These are phyloP conservation scores for Bryum argenteum DNA, from an alignment of 225 moss, liverwort and hornwort species.

Conservation along the genomic window DNA sequence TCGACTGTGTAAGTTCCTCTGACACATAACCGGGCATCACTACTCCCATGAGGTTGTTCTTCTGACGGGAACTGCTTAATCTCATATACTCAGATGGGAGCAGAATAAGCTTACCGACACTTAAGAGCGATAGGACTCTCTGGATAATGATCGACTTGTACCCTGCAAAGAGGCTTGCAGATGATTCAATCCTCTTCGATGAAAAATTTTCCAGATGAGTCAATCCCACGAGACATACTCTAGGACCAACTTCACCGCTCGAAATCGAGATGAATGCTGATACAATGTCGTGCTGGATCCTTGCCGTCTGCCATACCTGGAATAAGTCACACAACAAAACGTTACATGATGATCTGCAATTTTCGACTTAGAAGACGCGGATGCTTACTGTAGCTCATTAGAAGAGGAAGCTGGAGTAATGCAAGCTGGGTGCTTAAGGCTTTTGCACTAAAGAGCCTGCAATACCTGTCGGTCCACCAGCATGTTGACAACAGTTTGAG, in stretches of 20 bases:
- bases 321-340: background rate
- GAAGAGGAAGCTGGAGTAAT: background rate
- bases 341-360: background rate
- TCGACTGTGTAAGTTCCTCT: no score
- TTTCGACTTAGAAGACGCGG: background rate
- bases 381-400: background rate
- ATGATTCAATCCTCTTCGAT: background rate
- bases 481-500: constrained; percentile 50
- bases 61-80: no score
- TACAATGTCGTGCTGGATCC: constrained; percentile 33
- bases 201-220: constrained; percentile 18
- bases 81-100: background rate
- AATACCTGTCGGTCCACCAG: constrained; percentile 44
- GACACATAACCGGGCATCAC: no score
- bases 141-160: constrained; percentile 23
- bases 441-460: constrained; percentile 13
- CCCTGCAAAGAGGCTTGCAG: background rate
- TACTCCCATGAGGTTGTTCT: no score
- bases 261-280: constrained; percentile 42
- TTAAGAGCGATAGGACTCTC: constrained; percentile 33
- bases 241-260: constrained; percentile 27
- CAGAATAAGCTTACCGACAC: constrained; percentile 26
- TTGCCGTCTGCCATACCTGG: constrained; percentile 43
- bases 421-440: background rate
- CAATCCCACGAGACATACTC: constrained; percentile 48